These are phyloP conservation scores for Diplodia corticola DNA, from an alignment of 2,329 filamentous ascomycete species.

Conservation along the genomic window DNA sequence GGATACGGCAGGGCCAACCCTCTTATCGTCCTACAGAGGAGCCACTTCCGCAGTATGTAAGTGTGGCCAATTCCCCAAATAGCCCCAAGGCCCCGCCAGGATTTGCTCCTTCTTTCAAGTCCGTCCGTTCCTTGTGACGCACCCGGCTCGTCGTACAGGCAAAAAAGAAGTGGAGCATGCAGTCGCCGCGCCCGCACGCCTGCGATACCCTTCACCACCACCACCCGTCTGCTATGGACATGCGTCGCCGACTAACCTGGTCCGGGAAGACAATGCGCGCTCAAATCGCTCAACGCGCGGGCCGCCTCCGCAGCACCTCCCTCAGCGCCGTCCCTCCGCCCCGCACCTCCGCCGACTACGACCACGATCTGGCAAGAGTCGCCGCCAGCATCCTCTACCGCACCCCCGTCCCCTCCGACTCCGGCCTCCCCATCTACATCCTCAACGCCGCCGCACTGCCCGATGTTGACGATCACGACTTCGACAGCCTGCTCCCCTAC, in stretches of 20 bases:
- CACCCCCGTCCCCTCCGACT: slow-evolving; percentile 52
- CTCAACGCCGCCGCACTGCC: slow-evolving; percentile 60
- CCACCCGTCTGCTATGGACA: slow-evolving; percentile 13
- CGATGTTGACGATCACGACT: slow-evolving; percentile 55
- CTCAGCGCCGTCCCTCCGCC: slow-evolving; percentile 51
- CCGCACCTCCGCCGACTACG: slow-evolving; percentile 49
- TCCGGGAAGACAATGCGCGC: slow-evolving; percentile 33
- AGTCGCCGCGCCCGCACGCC: background rate
- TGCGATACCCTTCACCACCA: background rate
- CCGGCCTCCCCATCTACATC: slow-evolving; percentile 54
- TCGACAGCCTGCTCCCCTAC: slow-evolving; percentile 56
- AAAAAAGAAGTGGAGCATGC: slow-evolving; percentile 15
- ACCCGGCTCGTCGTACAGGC: background rate
- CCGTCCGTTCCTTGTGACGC: background rate
- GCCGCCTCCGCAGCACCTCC: slow-evolving; percentile 45
- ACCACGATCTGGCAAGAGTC: slow-evolving; percentile 48
- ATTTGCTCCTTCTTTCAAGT: background rate
- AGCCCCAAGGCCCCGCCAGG: background rate
- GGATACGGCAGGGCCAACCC: slow-evolving; percentile 13
- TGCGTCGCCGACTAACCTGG: slow-evolving; percentile 21
- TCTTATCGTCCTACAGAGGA: slow-evolving; percentile 10
- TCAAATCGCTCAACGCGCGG: slow-evolving; percentile 34
- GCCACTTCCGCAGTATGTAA: slow-evolving; percentile 15
- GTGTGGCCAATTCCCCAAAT: slow-evolving; percentile 11
- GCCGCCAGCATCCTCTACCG: slow-evolving; percentile 57